Evolutionary conservation across 2,329 filamentous ascomycete genomes (phyloP), one percentile per base, ranked within the genome.

Genomic region (Dendryphion nanum): DNA sequence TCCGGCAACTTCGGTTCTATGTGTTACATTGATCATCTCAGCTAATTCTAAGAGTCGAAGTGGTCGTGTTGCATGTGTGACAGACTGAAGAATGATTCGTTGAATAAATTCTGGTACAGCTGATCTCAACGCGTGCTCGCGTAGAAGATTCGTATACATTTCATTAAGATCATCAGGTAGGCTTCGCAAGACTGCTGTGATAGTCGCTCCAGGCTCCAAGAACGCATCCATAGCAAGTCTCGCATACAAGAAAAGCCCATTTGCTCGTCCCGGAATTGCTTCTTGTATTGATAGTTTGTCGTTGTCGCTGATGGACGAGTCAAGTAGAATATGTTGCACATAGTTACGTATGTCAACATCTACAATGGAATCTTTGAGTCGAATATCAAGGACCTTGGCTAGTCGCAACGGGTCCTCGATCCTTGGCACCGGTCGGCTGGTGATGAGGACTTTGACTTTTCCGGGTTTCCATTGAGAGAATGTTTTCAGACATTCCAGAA

Each of bases 171-270:
- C 58, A 2, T 20, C 34, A 3, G 71, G 70, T 0, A 75, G 53
- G 5, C 21, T 23, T 14, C 50, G 24, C 16, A 71, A 40, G 4
- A 67, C 48, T 2, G 44, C 18, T n/a, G 39, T 8, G 8, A 61
- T 30, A 15, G 58, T 37, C 14, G 55, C 55, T 13, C 33, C 35
- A 18, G 42, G 30, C 14, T 64, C 53, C 15, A 58, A 37, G 4
- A 67, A 43, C 20, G 59, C 48, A 30, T 74, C 69, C 59, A 72
- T 64, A 6, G 67, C 64, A 3, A 74, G 59, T 28, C 61, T 64
- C 1, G 70, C 69, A 41, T 72, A 72, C 4, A 75, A 56, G 39
- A 75, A 75, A 1, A 73, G 47, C 0, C 70, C 71, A n/a, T 69
- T 64, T 0, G 66, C 68, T 4, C 52, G 50, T 3, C 61, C 63